Evolutionary conservation across 805 yeast genomes (phyloP).

Genomic region (Osmozyma mogii): DNA sequence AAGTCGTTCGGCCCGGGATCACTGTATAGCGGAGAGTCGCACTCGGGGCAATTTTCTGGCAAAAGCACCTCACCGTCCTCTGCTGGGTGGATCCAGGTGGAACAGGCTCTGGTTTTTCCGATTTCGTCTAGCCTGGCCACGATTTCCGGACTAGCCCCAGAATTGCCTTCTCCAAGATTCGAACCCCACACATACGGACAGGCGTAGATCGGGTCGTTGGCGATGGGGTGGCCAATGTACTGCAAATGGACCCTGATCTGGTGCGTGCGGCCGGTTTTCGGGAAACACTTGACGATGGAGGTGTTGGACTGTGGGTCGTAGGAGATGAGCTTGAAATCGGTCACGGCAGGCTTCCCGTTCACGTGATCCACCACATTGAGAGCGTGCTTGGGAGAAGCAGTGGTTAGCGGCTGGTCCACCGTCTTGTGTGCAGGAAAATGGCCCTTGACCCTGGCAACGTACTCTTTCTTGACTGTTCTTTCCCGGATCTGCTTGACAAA

Average conservation of each 20-base stretch:
- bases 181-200: constrained; percentile 76
- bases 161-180: constrained; percentile 54
- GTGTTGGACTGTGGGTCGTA: constrained; percentile 50
- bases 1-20: constrained; percentile 89
- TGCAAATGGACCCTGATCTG: constrained; percentile 93
- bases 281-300: constrained; percentile 74
- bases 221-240: constrained; percentile 81
- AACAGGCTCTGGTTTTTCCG: constrained; percentile 64
- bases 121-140: constrained; percentile 45
- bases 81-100: constrained; percentile 58
- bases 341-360: constrained; percentile 65
- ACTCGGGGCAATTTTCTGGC: constrained; percentile 52
- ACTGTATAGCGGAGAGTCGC: constrained; percentile 64
- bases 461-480: constrained; percentile 70
- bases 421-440: constrained; percentile 51
- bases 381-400: constrained; percentile 68
- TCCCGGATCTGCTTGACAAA: constrained; percentile 67
- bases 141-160: constrained; percentile 42
- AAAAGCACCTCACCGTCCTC: constrained; percentile 56
- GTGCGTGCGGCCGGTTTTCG: constrained; percentile 90
- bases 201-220: constrained; percentile 78
- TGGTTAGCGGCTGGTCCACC: constrained; percentile 61
- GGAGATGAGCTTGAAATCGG: constrained; percentile 60
- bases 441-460: constrained; percentile 83
- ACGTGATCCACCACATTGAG: constrained; percentile 45